These are phyloP conservation scores for Ilyonectria destructans DNA, from an alignment of 2,329 filamentous ascomycete species.

Conservation along the genomic window DNA sequence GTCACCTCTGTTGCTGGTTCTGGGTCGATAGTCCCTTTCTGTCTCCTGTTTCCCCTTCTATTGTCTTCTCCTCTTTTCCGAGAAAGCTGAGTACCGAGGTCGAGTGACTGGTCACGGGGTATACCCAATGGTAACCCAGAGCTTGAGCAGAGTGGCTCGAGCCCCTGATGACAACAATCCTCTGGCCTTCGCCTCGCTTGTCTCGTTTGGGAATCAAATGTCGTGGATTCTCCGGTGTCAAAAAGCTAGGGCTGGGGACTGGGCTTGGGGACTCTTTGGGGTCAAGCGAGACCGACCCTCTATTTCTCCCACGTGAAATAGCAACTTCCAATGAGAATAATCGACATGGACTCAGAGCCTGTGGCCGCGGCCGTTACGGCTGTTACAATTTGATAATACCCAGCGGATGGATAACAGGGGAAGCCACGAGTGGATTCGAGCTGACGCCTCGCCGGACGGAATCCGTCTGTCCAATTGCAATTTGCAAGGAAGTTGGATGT, in stretches of 20 bases:
- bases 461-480: constrained; percentile 41
- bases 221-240: constrained; percentile 36
- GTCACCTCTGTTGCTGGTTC: constrained; percentile 33
- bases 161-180: constrained; percentile 43
- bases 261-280: constrained; percentile 28
- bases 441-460: constrained; percentile 41
- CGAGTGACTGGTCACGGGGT: constrained; percentile 48
- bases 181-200: constrained; percentile 34
- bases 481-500: constrained; percentile 40
- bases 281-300: constrained; percentile 45
- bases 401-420: constrained; percentile 45
- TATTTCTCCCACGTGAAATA: constrained; percentile 47
- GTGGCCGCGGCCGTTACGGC: constrained; percentile 38
- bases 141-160: constrained; percentile 44
- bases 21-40: constrained; percentile 37
- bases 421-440: constrained; percentile 49
- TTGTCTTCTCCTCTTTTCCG: constrained; percentile 33
- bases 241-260: constrained; percentile 39
- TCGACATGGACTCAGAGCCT: constrained; percentile 36
- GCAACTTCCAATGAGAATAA: constrained; percentile 46
- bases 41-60: constrained; percentile 20
- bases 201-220: constrained; percentile 34
- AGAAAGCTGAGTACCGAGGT: constrained; percentile 33
- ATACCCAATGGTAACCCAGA: constrained; percentile 44
- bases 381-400: constrained; percentile 37